Evolutionary conservation across 2,329 filamentous ascomycete species (phyloP), one percentile per base, ranked within the genome.

Genomic region (Cercospora sp.): DNA sequence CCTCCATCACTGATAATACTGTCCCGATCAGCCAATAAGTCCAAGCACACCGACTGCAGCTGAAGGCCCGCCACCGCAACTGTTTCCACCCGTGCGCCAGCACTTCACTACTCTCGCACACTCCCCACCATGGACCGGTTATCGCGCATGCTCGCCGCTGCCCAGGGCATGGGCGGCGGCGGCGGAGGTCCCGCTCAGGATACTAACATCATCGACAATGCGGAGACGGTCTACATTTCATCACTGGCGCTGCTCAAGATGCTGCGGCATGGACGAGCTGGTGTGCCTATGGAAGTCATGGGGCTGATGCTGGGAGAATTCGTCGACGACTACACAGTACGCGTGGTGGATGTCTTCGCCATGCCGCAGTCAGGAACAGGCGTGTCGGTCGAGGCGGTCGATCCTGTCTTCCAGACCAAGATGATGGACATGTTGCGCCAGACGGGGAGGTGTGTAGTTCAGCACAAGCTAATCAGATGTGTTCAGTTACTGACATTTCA

Each of bases 351-450:
- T 82, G 95, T 99, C 30, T 99, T 99, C 82, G 95, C 95, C 69
- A 99, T 99, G 95, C 95, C 95, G 20, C 95, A 99, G 80, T 97
- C 94, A 75, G 95, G 95, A 82, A 99, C 95, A 1, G 95, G 95
- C 74, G 95, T 99, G 75, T 97, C 93, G 82, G 95, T 99, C 76
- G 95, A 99, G 82, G 96, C 95, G 62, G 95, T 99, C 71, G 95
- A 99, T 79, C 93, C 94, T 9, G 95, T 99, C 36, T 99, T 99
- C 82, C 95, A 99, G 84, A 97, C 93, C 77, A 99, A 97, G 87
- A 99, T 99, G 95, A 99, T 99, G 95, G 95, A 99, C 80, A 98
- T 99, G 95, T 85, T 99, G 79, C 88, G 92, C 78, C 95, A 99
- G 85, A 99, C 95, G 67, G 95, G 95, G 83, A 88, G 95, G 93